These are phyloP conservation scores for Wickerhamomyces sp. DNA, from an alignment of 1,139 yeast genomes.

Conservation along the genomic window DNA sequence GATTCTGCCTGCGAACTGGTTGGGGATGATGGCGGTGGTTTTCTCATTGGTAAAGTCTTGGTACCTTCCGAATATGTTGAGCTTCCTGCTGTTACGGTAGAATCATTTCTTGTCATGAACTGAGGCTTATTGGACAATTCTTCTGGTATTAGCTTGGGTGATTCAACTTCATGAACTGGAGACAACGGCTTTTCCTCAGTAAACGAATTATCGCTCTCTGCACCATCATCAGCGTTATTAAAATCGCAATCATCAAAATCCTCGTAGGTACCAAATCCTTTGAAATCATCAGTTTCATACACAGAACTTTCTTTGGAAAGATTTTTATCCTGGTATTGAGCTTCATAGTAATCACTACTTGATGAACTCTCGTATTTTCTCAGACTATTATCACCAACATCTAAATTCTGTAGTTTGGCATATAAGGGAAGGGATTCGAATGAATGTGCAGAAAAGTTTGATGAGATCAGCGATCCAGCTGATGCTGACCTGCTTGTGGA, in stretches of 20 bases:
- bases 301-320: background rate
- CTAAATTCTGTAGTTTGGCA: slow-evolving; percentile 7
- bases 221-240: background rate
- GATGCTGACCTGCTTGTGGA: slow-evolving; percentile 16
- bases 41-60: slow-evolving; percentile 2
- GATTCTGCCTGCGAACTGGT: background rate
- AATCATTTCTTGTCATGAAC: background rate
- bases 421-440: slow-evolving; percentile 17
- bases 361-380: background rate
- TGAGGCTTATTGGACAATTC: background rate
- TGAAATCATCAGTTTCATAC: background rate
- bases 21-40: slow-evolving; percentile 16
- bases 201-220: background rate
- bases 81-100: too few species aligned
- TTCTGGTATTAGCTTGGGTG: background rate
- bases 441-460: slow-evolving; percentile 4
- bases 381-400: background rate
- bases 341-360: background rate
- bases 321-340: too few species aligned
- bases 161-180: background rate
- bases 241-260: background rate
- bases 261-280: background rate
- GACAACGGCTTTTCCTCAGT: background rate
- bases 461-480: slow-evolving; percentile 11
- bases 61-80: too few species aligned